Percentiles rank a stretch among this genome's conserved stretches.
These are phyloP conservation scores for Sequoia sempervirens DNA, from an alignment of 75 land plant genomes.

Conservation along the genomic window DNA sequence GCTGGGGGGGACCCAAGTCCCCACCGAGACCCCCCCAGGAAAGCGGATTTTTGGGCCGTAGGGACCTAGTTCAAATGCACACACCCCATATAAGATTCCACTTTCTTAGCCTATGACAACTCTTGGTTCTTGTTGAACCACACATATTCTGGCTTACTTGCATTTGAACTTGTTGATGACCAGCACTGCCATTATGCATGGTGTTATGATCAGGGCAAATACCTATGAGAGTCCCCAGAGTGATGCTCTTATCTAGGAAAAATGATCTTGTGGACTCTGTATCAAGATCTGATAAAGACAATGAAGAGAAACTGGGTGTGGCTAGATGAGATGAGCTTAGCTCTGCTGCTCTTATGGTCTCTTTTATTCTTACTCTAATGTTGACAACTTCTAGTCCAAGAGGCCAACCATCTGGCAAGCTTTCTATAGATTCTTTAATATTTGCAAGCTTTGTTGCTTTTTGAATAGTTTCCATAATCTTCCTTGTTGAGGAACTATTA, in stretches of 20 bases:
- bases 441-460: too few relatives aligned
- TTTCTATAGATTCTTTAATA: too few relatives aligned
- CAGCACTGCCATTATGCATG: not conserved
- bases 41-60: too few relatives aligned
- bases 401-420: constrained; percentile 31
- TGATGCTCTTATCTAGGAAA: constrained; percentile 32
- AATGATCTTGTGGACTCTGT: constrained; percentile 37
- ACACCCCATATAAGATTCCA: not conserved
- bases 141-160: not conserved
- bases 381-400: constrained; percentile 33
- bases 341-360: constrained; percentile 1
- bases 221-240: constrained; percentile 34
- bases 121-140: not conserved
- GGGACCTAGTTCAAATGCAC: too few relatives aligned
- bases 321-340: constrained; percentile 6
- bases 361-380: constrained; percentile 19
- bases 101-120: not conserved
- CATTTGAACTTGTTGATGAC: not conserved
- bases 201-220: constrained; percentile 4
- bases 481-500: too few relatives aligned
- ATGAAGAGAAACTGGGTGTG: constrained; percentile 33
- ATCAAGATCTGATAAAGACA: constrained; percentile 39
- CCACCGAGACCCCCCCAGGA: too few relatives aligned
- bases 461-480: too few relatives aligned
- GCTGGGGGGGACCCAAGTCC: too few relatives aligned